Conservation (phyloP, 2,329 filamentous ascomycete genomes). For the Fusarium coicis region DNA sequence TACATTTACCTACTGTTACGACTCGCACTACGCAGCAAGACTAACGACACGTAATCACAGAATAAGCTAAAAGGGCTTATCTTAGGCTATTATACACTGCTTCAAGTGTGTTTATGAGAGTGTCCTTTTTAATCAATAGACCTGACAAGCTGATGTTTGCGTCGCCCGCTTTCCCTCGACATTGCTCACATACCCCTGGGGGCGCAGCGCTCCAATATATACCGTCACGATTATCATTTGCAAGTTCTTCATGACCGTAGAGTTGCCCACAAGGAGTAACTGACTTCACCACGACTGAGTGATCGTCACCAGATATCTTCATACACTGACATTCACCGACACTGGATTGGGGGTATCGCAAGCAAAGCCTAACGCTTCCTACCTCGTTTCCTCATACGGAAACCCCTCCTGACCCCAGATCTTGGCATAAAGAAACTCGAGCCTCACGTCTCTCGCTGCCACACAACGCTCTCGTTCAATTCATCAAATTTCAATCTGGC, state of each 20-base stretch:
- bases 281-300: neutral
- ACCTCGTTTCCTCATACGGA: neutral
- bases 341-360: neutral
- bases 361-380: neutral
- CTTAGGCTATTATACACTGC: neutral
- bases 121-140: neutral
- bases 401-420: slow-evolving; percentile 26
- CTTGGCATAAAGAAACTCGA: slow-evolving; percentile 27
- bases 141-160: neutral
- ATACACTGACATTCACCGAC: neutral
- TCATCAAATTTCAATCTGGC: neutral
- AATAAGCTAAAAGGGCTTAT: neutral
- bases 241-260: neutral
- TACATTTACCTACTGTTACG: neutral
- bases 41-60: neutral
- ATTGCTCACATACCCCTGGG: slow-evolving; percentile 28
- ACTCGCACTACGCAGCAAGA: neutral
- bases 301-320: neutral
- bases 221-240: neutral
- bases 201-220: slow-evolving; percentile 17
- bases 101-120: neutral
- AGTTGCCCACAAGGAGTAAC: neutral
- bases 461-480: slow-evolving; percentile 7
- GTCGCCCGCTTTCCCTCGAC: neutral
- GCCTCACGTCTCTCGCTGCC: slow-evolving; percentile 16